phyloP scores from a whole-genome alignment of 208 protist species.

The Perkinsela sp. region DNA sequence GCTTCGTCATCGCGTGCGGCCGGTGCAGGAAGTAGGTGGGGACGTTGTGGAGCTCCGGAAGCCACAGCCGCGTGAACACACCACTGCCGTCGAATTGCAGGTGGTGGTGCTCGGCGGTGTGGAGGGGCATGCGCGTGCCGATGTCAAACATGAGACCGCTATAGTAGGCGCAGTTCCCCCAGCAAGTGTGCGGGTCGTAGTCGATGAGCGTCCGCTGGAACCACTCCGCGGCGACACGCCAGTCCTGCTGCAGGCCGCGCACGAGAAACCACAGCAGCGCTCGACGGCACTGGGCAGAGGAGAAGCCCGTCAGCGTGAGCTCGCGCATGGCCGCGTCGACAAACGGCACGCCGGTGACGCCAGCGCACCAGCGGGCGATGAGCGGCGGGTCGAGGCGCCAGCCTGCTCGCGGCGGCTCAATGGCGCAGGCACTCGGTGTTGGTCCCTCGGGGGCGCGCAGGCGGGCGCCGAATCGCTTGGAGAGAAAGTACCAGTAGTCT shows the following conservation, averaged over 20 bases:
- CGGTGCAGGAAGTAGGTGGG: slow-evolving; percentile 58
- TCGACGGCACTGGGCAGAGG: slow-evolving; percentile 30
- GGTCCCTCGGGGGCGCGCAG: slow-evolving; percentile 51
- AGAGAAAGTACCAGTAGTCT: slow-evolving; percentile 65
- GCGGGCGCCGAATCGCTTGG: slow-evolving; percentile 28
- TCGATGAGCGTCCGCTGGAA: slow-evolving; percentile 52
- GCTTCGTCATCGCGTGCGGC: slow-evolving; percentile 36
- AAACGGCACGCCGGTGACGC: slow-evolving; percentile 48
- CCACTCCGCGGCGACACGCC: slow-evolving; percentile 57
- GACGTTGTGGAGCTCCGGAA: slow-evolving; percentile 44
- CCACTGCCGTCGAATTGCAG: slow-evolving; percentile 57
- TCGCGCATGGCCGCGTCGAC: slow-evolving; percentile 57
- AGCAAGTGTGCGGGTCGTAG: slow-evolving; percentile 59
- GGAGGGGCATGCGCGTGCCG: slow-evolving; percentile 22
- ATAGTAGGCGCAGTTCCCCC: slow-evolving; percentile 39
- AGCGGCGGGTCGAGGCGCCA: slow-evolving; percentile 42
- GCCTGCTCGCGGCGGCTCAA: slow-evolving; percentile 9
- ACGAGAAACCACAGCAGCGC: slow-evolving; percentile 43
- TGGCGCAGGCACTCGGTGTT: slow-evolving; percentile 32
- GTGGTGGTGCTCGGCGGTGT: slow-evolving; percentile 31
- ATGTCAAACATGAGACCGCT: slow-evolving; percentile 50
- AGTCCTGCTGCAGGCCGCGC: slow-evolving; percentile 51
- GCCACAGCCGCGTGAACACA: slow-evolving; percentile 61
- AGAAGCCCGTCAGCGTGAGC: slow-evolving; percentile 32
- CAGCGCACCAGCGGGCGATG: slow-evolving; percentile 42